Percentiles rank a stretch among this genome's conserved stretches.
phyloP scores from a whole-genome alignment of 371 early-diverging fungal species.

The Ordospora colligata region DNA sequence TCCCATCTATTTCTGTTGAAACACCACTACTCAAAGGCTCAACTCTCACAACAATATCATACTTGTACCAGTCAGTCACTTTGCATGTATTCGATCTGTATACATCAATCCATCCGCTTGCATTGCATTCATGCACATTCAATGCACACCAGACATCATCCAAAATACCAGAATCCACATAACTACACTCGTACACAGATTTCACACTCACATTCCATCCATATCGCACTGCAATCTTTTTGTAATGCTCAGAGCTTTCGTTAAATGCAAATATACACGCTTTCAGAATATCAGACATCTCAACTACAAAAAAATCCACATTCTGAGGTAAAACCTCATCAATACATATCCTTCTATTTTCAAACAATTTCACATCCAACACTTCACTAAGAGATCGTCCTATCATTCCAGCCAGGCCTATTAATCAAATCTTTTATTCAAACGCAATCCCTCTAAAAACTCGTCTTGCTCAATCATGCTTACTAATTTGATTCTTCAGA shows the following conservation, averaged over 20 bases:
- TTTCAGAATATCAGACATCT: background rate
- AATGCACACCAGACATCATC: slow-evolving; percentile 32
- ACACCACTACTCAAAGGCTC: slow-evolving; percentile 35
- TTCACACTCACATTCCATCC: background rate
- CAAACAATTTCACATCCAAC: slow-evolving; percentile 14
- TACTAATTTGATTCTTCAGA: slow-evolving; percentile 27
- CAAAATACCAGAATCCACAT: background rate
- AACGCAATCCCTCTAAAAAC: too few species aligned
- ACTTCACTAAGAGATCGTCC: background rate
- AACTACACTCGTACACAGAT: background rate
- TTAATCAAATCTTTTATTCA: background rate
- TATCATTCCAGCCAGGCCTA: background rate
- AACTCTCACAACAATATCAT: slow-evolving; percentile 40
- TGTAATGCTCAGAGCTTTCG: slow-evolving; percentile 18
- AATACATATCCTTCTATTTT: slow-evolving; percentile 17
- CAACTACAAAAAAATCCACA: slow-evolving; percentile 43
- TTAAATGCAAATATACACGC: slow-evolving; percentile 18
- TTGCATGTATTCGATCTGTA: slow-evolving; percentile 38
- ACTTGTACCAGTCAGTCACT: slow-evolving; percentile 35
- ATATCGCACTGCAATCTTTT: background rate
- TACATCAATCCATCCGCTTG: slow-evolving; percentile 6
- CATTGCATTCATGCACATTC: background rate
- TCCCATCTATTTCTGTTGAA: slow-evolving; percentile 41
- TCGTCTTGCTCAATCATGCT: background rate
- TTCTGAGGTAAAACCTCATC: slow-evolving; percentile 36